A percentile compares a stretch with the other conserved stretches of the same genome.
phyloP scores from a whole-genome alignment of 805 yeast species.

The Metschnikowia colocasiae region DNA sequence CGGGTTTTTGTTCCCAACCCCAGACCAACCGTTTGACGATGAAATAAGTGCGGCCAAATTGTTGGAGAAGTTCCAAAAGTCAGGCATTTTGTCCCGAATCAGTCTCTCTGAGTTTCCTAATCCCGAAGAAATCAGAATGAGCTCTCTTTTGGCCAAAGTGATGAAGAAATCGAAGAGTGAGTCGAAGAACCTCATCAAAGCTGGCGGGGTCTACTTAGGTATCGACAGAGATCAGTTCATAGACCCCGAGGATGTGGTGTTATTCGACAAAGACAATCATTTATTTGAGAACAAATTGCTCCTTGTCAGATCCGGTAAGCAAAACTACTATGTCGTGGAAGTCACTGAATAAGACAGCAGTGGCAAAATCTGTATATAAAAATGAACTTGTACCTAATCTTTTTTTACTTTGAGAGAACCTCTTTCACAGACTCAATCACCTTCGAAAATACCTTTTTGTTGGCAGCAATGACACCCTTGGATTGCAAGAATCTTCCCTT shows the following conservation, averaged over 20 bases:
- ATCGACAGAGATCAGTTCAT: slow-evolving; percentile 48
- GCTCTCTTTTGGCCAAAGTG: slow-evolving; percentile 49
- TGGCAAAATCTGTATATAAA: slow-evolving; percentile 6
- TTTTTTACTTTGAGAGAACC: slow-evolving; percentile 17
- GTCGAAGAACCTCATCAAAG: slow-evolving; percentile 55
- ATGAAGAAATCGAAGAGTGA: slow-evolving; percentile 52
- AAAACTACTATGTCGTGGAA: slow-evolving; percentile 51
- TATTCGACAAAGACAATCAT: slow-evolving; percentile 43
- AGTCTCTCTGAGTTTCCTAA: slow-evolving; percentile 24
- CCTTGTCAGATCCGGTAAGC: slow-evolving; percentile 72
- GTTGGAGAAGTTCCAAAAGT: slow-evolving; percentile 52
- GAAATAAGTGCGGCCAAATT: slow-evolving; percentile 47
- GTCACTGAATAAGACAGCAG: slow-evolving; percentile 9
- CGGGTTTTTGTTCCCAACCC: slow-evolving; percentile 60
- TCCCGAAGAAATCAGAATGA: slow-evolving; percentile 41
- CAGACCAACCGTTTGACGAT: slow-evolving; percentile 47
- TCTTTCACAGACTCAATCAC: slow-evolving; percentile 48
- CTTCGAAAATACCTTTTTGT: slow-evolving; percentile 42
- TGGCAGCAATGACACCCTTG: slow-evolving; percentile 91
- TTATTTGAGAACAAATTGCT: slow-evolving; percentile 59
- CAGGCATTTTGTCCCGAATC: slow-evolving; percentile 48
- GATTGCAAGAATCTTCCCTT: slow-evolving; percentile 76
- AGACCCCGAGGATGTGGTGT: slow-evolving; percentile 47
- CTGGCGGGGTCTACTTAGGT: slow-evolving; percentile 76
- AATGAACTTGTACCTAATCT: not conserved